Evolutionary conservation across 2,329 filamentous ascomycete species (phyloP), one percentile per base, ranked within the genome.

Genomic region (Plectosphaerella cucumerina): DNA sequence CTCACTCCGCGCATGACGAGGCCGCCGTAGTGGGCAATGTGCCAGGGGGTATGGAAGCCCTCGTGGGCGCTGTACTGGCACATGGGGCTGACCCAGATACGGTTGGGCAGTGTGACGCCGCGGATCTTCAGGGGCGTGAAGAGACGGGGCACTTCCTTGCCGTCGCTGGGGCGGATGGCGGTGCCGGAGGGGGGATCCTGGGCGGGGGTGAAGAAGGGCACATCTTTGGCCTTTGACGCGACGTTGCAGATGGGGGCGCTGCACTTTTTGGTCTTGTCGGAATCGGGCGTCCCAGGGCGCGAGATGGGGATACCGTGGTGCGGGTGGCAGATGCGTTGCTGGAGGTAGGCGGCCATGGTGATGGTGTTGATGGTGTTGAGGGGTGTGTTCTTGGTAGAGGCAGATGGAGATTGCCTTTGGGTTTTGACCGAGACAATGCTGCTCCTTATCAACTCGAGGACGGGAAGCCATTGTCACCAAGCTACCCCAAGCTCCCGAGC

Each of bases 21-120:
- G 18, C 86, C 85, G 17, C 88, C 87, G 26, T 90, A 73, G 59
- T 91, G 88, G 2, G 87, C 81, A 34, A 86, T 65, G 63, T 92
- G 87, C 86, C 86, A 92, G 53, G 80, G 70, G 0, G 84, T 89
- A 56, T 81, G 77, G 62, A 89, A 85, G 10, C 89, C 71, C 37
- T 74, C 65, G 23, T 69, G 59, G 2, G 72, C 66, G 5, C 66
- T 71, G 56, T 75, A 76, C 56, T 76, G 73, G 53, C 75, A 78
- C 61, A 78, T 68, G 1, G 75, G 75, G 23, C 71, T 68, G 18
- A 75, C 58, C 56, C 72, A 67, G 50, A 78, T 69, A 14, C 75
- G 72, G 55, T 79, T 78, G 26, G 66, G 70, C 56, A 79, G 60
- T 14, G 63, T 67, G 18, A 74, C 53, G 15, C 67, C 69, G 6